Evolutionary conservation across 768 basidiomycete genomes (phyloP).

Genomic region (Russula foetens): DNA sequence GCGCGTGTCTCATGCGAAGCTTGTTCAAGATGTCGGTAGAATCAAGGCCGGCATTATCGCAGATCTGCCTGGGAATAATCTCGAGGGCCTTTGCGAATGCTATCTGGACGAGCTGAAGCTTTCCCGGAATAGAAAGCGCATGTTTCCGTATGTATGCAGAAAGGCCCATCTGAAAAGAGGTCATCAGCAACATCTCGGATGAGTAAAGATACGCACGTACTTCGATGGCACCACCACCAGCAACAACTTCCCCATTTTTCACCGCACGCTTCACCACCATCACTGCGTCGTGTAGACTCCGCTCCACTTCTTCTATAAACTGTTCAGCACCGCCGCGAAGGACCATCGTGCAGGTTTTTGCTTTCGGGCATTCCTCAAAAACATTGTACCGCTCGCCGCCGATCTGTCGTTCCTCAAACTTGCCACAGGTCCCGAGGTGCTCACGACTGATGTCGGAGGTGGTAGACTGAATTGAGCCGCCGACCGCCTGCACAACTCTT

Average conservation of each 20-base stretch:
- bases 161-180: constrained; percentile 73
- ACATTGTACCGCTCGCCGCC: constrained; percentile 96
- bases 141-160: constrained; percentile 90
- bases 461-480: constrained; percentile 91
- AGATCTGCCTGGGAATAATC: constrained; percentile 96
- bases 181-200: neutral
- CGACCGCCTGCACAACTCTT: constrained; percentile 92
- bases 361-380: constrained; percentile 87
- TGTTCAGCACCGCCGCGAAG: constrained; percentile 97
- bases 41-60: constrained; percentile 96
- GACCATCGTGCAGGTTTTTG: constrained; percentile 91
- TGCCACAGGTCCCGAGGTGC: constrained; percentile 89
- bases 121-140: constrained; percentile 89
- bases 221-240: constrained; percentile 96
- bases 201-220: constrained; percentile 33
- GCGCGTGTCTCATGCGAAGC: constrained; percentile 91
- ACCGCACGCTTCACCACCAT: constrained; percentile 99
- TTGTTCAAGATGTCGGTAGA: constrained; percentile 97
- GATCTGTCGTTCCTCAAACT: constrained; percentile 90
- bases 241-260: constrained; percentile 92
- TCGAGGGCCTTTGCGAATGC: constrained; percentile 97
- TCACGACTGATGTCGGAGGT: constrained; percentile 86
- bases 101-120: constrained; percentile 88
- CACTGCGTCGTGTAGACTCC: constrained; percentile 95
- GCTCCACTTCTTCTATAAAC: constrained; percentile 97